Conservation (phyloP, 352 stramenopile species). For the Phytophthora quininea region DNA sequence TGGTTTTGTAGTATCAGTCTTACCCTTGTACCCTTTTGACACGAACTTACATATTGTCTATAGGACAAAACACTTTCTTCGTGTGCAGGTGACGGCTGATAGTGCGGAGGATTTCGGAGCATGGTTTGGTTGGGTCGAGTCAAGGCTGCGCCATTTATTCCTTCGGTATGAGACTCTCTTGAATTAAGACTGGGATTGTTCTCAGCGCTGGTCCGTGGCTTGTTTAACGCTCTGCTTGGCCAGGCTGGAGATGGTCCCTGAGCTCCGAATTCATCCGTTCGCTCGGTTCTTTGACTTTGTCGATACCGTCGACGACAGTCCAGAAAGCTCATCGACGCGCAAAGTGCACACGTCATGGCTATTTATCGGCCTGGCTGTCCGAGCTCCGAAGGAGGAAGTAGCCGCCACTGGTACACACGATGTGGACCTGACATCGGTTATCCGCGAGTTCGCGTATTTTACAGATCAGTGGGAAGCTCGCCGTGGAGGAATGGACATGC, state of each 20-base stretch:
- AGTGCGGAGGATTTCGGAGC: slow-evolving; percentile 60
- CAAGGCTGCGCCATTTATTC: slow-evolving; percentile 80
- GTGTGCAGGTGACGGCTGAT: slow-evolving; percentile 70
- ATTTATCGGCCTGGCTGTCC: slow-evolving; percentile 79
- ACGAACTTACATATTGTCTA: slow-evolving; percentile 5
- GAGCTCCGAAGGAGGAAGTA: slow-evolving; percentile 37
- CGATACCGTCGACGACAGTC: slow-evolving; percentile 20
- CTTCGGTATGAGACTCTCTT: slow-evolving; percentile 50
- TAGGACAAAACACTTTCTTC: slow-evolving; percentile 84
- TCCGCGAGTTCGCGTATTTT: slow-evolving; percentile 79
- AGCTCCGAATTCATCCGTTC: slow-evolving; percentile 74
- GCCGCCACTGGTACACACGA: slow-evolving; percentile 29
- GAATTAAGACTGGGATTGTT: too few relatives aligned
- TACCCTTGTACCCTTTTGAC: slow-evolving; percentile 13
- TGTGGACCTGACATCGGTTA: slow-evolving; percentile 72
- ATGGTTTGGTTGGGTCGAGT: slow-evolving; percentile 91
- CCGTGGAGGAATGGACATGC: slow-evolving; percentile 81
- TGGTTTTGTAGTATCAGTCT: slow-evolving; percentile 4
- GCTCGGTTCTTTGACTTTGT: slow-evolving; percentile 83
- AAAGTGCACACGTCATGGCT: slow-evolving; percentile 66
- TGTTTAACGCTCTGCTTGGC: slow-evolving; percentile 3
- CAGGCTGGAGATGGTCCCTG: slow-evolving; percentile 66
- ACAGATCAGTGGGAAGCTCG: slow-evolving; percentile 81
- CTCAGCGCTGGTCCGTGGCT: slow-evolving; percentile 2
- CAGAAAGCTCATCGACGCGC: slow-evolving; percentile 16